phyloP scores from a whole-genome alignment of 768 basidiomycete genomes.

The Suillus subluteus region DNA sequence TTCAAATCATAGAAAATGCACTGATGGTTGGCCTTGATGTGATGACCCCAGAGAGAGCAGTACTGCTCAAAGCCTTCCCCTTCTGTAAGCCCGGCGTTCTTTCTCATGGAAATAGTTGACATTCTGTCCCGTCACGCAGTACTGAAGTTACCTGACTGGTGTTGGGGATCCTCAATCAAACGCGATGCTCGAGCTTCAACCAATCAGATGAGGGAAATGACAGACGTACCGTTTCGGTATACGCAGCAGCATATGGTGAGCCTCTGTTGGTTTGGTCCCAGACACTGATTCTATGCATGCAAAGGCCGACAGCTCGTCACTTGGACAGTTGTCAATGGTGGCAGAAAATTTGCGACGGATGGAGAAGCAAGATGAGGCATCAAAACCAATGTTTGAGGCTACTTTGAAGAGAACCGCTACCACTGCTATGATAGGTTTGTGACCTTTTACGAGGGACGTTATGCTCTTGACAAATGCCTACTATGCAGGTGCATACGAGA shows the following conservation, averaged over 20 bases:
- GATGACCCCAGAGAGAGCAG: constrained; percentile 8
- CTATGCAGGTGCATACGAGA: constrained; percentile 24
- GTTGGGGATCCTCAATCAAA: constrained; percentile 17
- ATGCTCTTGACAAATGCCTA: background rate
- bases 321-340: constrained; percentile 13
- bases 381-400: constrained; percentile 6
- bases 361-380: constrained; percentile 14
- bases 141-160: constrained; percentile 18
- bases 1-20: background rate
- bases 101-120: background rate
- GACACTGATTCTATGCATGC: background rate
- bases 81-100: constrained; percentile 16
- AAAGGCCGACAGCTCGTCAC: background rate
- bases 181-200: constrained; percentile 6
- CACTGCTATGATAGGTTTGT: constrained; percentile 21
- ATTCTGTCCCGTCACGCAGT: background rate
- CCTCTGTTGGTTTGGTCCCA: background rate
- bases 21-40: background rate
- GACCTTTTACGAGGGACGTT: background rate
- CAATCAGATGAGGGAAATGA: background rate
- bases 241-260: constrained; percentile 14
- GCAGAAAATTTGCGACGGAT: constrained; percentile 20
- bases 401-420: constrained; percentile 16
- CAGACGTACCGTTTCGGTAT: constrained; percentile 11
- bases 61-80: constrained; percentile 8